Percentiles rank a stretch among this genome's conserved stretches.
Conservation (phyloP, 495 filamentous ascomycete species). For the Aspergillus funiculosus region DNA sequence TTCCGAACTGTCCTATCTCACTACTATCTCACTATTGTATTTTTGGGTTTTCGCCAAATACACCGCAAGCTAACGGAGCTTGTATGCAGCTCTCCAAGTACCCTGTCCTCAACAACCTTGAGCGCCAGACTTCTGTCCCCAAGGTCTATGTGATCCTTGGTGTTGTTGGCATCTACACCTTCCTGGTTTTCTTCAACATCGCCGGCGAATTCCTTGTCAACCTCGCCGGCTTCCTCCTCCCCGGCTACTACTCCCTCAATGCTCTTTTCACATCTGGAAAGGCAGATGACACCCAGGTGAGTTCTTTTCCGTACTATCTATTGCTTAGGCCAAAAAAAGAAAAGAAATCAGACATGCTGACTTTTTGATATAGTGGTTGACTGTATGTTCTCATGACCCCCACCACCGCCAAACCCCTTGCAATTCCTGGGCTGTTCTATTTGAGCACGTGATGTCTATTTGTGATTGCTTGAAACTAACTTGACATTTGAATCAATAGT, state of each 20-base stretch:
- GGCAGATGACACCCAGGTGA: slow-evolving; percentile 84
- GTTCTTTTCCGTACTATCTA: slow-evolving; percentile 14
- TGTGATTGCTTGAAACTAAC: slow-evolving; percentile 11
- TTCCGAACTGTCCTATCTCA: background rate
- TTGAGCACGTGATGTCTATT: slow-evolving; percentile 14
- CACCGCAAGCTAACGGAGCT: slow-evolving; percentile 17
- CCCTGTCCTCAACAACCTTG: slow-evolving; percentile 87
- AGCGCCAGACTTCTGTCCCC: slow-evolving; percentile 89
- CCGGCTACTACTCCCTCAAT: slow-evolving; percentile 90
- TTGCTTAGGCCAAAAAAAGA: background rate
- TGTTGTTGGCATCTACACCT: slow-evolving; percentile 81
- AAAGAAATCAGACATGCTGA: slow-evolving; percentile 15
- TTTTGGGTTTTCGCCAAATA: slow-evolving; percentile 9
- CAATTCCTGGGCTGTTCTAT: background rate
- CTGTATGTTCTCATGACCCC: slow-evolving; percentile 48
- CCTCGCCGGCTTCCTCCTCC: slow-evolving; percentile 87
- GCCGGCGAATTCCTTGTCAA: slow-evolving; percentile 96
- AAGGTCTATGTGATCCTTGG: slow-evolving; percentile 96
- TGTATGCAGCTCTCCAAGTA: slow-evolving; percentile 84
- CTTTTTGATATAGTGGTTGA: slow-evolving; percentile 51
- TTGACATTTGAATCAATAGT: slow-evolving; percentile 48
- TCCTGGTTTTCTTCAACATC: slow-evolving; percentile 98
- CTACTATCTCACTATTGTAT: slow-evolving; percentile 2
- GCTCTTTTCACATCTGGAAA: slow-evolving; percentile 80
- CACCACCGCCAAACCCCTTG: too few relatives aligned